Evolutionary conservation across 2,329 filamentous ascomycete genomes (phyloP).

Genomic region (Coniochaeta sp.): DNA sequence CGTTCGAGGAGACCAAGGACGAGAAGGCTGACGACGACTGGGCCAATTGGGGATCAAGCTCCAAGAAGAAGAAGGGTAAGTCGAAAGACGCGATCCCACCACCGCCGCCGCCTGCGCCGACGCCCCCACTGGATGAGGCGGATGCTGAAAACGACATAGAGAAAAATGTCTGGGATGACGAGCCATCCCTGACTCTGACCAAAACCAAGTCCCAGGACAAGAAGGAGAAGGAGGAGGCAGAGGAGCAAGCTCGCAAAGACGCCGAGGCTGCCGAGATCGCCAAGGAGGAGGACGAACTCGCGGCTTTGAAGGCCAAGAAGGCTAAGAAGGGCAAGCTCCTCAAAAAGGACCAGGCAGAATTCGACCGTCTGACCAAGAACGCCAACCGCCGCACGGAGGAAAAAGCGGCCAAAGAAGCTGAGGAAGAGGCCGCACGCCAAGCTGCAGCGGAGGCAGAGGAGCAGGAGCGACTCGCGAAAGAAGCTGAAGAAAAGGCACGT

Average conservation of each 20-base stretch:
- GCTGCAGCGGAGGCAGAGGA: constrained; percentile 2
- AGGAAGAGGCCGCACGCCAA: constrained; percentile 9
- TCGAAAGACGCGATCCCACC: constrained; percentile 27
- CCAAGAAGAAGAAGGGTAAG: constrained; percentile 35
- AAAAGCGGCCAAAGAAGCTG: constrained; percentile 12
- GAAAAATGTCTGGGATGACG: constrained; percentile 26
- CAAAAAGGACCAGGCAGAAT: constrained; percentile 38
- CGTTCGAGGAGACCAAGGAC: constrained; percentile 34
- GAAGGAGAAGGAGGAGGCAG: constrained; percentile 25
- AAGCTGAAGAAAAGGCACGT: constrained; percentile 14
- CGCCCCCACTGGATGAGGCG: constrained; percentile 37
- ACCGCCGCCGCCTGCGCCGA: constrained; percentile 38
- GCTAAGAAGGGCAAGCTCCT: constrained; percentile 36
- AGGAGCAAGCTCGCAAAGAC: constrained; percentile 14
- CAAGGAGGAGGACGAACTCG: constrained; percentile 29
- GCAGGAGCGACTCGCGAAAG: constrained; percentile 1
- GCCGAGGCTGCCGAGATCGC: constrained; percentile 10
- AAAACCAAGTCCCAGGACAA: constrained; percentile 19
- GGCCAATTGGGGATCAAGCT: constrained; percentile 31
- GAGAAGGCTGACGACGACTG: constrained; percentile 22
- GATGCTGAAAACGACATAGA: constrained; percentile 16
- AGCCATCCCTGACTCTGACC: constrained; percentile 9
- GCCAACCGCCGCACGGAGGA: constrained; percentile 22
- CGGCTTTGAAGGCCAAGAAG: constrained; percentile 37
- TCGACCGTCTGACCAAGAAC: constrained; percentile 26